A percentile compares a stretch with the other conserved stretches of the same genome.
These are phyloP conservation scores for Capsicum baccatum DNA, from an alignment of 257 asterid species.

Conservation along the genomic window DNA sequence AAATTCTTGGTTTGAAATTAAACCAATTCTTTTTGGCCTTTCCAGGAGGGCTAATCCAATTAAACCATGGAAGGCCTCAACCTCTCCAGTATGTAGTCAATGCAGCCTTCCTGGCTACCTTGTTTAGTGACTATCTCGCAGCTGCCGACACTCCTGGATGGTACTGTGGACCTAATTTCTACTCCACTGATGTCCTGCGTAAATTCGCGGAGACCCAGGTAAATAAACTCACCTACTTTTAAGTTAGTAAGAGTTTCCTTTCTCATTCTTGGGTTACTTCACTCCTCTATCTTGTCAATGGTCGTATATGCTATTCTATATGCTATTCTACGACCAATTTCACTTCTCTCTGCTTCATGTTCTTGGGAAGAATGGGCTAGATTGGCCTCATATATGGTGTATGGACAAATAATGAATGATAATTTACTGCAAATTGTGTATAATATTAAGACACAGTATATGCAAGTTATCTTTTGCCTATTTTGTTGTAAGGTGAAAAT, in stretches of 20 bases:
- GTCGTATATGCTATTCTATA: background rate
- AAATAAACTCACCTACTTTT: constrained; percentile 10
- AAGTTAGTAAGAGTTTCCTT: background rate
- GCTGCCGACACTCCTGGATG: constrained; percentile 98
- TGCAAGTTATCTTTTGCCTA: background rate
- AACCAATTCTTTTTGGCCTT: constrained; percentile 15
- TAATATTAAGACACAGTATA: background rate
- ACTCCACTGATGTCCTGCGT: constrained; percentile 75
- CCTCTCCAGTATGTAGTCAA: constrained; percentile 93
- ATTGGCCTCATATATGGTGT: constrained; percentile 19
- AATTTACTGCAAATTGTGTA: background rate
- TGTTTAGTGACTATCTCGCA: constrained; percentile 84
- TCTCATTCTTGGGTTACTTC: background rate
- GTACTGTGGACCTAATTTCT: constrained; percentile 96
- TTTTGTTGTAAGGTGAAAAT: constrained; percentile 1
- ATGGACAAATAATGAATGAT: background rate
- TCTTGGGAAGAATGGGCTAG: background rate
- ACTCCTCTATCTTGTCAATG: background rate
- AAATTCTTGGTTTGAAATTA: background rate
- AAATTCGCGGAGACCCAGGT: constrained; percentile 93
- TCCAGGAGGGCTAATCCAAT: constrained; percentile 88
- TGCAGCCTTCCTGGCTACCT: constrained; percentile 87
- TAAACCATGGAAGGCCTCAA: constrained; percentile 94
- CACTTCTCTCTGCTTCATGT: background rate
- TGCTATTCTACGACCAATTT: background rate